A percentile compares a stretch with the other conserved stretches of the same genome.
Evolutionary conservation across 768 basidiomycete genomes (phyloP).

Genomic region (Epithele typhae): DNA sequence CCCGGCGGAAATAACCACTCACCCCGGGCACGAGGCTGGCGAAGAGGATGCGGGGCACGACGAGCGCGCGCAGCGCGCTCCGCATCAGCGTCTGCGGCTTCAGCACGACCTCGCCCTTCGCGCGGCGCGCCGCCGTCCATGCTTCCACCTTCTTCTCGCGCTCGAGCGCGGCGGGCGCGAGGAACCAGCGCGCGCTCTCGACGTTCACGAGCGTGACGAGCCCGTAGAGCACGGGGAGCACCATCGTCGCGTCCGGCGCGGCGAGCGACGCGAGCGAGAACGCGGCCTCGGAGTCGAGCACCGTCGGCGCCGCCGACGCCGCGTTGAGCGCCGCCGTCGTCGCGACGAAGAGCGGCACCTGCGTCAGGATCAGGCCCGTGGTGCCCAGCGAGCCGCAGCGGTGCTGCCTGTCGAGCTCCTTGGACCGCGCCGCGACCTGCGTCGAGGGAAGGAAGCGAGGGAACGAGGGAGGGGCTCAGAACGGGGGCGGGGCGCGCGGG

Average conservation of each 20-base stretch:
- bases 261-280: conserved; percentile 66
- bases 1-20: conserved; percentile 28
- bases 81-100: conserved; percentile 51
- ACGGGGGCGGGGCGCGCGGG: too few relatives aligned
- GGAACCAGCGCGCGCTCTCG: conserved; percentile 72
- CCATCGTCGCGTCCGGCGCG: conserved; percentile 66
- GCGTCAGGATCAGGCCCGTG: conserved; percentile 53
- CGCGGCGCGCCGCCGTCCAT: conserved; percentile 39
- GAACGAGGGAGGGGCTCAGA: too few relatives aligned
- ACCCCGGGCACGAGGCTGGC: conserved; percentile 73
- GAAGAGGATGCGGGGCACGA: conserved; percentile 63
- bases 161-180: conserved; percentile 52
- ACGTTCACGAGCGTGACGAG: conserved; percentile 75
- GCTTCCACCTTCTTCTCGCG: conserved; percentile 45
- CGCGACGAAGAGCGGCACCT: conserved; percentile 71
- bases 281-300: conserved; percentile 75
- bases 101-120: conserved; percentile 40
- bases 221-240: conserved; percentile 67
- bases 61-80: conserved; percentile 48
- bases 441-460: conserved; percentile 20
- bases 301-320: conserved; percentile 53
- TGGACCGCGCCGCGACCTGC: conserved; percentile 46
- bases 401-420: conserved; percentile 56
- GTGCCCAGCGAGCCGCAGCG: conserved; percentile 54
- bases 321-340: conserved; percentile 54